Evolutionary conservation across 805 yeast species (phyloP), one percentile per base, ranked within the genome.

Genomic region (Jamesozyma gamospora): DNA sequence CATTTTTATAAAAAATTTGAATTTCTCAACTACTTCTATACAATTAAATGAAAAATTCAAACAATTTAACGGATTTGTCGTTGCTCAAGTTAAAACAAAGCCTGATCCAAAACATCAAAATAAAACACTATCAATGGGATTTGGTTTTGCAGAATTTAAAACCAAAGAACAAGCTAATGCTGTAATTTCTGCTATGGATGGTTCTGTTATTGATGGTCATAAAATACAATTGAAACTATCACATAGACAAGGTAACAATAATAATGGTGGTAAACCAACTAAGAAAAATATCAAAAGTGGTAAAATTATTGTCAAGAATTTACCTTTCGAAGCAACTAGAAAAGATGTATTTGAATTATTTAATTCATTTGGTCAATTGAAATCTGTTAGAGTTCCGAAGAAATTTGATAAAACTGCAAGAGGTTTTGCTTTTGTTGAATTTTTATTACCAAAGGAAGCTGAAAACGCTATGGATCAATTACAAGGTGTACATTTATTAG

Each of bases 391-490:
- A 56, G 90, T 92, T 36, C 98, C 98, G 26, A 82, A 83, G 75
- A 92, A 92, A 61, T 88, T 90, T 67, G 94, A 92, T 70, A 83
- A 82, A 57, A 74, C 86, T 28, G 94, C 96, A 11, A 78, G 98
- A 59, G 98, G 98, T 58, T 92, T 92, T 69, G 98, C 97, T 0
- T 92, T 92, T 61, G 95, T 94, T 34, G 98, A 92, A 64, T 92
- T 82, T 57, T 68, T 82, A 10, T 67, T 92, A 31, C 72, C 84
- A 17, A 79, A 85, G 60, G 98, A 92, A 62, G 96, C 98, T 1
- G 95, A 82, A 58, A 77, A 71, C 56, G 98, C 97, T 12, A 82
- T 92, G 90, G 79, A 81, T 51, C 90, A 88, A 58, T 72, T 92
- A 47, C 82, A 80, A 58, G 98, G 98, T 44, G 96, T 94, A 3